Percentiles rank a stretch among this genome's conserved stretches.
These are phyloP conservation scores for Wickerhamiella allomyrinae DNA, from an alignment of 805 yeast species.

Conservation along the genomic window DNA sequence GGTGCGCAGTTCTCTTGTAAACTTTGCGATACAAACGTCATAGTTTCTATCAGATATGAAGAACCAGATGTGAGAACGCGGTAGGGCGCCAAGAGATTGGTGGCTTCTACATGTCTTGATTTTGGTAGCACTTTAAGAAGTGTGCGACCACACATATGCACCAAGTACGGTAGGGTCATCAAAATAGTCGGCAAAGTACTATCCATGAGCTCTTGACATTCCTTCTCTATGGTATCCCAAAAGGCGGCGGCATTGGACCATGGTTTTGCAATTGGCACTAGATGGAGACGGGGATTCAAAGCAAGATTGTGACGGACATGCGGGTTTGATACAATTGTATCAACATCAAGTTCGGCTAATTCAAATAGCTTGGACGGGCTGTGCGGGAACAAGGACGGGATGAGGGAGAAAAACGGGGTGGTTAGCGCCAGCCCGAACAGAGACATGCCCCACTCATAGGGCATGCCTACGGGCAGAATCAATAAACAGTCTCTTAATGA, in stretches of 20 bases:
- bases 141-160: conserved; percentile 66
- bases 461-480: conserved; percentile 11
- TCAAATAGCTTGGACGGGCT: conserved; percentile 65
- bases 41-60: not conserved
- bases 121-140: conserved; percentile 64
- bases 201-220: conserved; percentile 68
- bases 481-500: not conserved
- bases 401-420: conserved; percentile 13
- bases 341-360: conserved; percentile 71
- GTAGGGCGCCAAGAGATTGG: conserved; percentile 67
- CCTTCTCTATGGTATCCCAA: conserved; percentile 83
- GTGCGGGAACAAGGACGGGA: not conserved
- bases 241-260: conserved; percentile 24
- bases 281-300: conserved; percentile 78
- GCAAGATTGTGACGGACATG: conserved; percentile 85
- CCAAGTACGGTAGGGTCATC: conserved; percentile 40
- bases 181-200: conserved; percentile 5
- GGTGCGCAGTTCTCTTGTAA: conserved; percentile 91
- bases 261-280: conserved; percentile 5
- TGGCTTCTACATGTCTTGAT: conserved; percentile 53
- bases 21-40: conserved; percentile 37
- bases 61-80: conserved; percentile 52
- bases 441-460: conserved; percentile 4
- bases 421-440: conserved; percentile 4
- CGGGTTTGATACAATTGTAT: conserved; percentile 80